These are phyloP conservation scores for Immersiporthe knoxdaviesiana DNA, from an alignment of 2,329 filamentous ascomycete genomes.

Conservation along the genomic window DNA sequence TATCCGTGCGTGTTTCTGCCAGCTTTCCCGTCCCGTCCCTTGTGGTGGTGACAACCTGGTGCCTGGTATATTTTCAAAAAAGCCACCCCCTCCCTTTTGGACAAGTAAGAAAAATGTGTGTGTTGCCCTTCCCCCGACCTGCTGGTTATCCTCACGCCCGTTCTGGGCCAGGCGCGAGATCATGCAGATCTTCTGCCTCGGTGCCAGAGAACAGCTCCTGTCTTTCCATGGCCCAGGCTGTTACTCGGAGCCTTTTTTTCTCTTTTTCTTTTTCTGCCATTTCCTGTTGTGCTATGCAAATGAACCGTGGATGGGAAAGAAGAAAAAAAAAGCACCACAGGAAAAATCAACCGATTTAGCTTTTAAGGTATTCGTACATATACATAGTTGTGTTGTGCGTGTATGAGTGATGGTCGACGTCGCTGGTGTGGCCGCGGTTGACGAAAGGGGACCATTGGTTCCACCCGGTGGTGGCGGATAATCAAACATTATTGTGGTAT, in stretches of 20 bases:
- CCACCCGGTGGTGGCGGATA: conserved; percentile 20
- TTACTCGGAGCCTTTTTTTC: conserved; percentile 16
- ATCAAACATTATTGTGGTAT: conserved; percentile 29
- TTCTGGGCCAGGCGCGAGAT: conserved; percentile 6
- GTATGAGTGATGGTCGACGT: conserved; percentile 14
- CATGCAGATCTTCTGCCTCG: conserved; percentile 27
- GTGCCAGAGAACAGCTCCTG: conserved; percentile 22
- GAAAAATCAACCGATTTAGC: conserved; percentile 25
- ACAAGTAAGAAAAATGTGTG: conserved; percentile 18
- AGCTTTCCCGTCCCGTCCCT: conserved; percentile 8
- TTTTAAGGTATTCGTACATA: conserved; percentile 30
- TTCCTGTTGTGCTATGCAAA: conserved; percentile 30
- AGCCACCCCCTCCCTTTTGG: background rate
- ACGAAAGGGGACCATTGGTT: background rate
- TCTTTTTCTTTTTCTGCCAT: conserved; percentile 16
- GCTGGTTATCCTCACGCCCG: conserved; percentile 21
- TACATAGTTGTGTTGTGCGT: conserved; percentile 20
- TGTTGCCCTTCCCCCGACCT: background rate
- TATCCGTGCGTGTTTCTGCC: conserved; percentile 3
- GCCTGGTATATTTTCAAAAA: background rate
- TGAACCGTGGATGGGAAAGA: conserved; percentile 24
- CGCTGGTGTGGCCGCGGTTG: background rate
- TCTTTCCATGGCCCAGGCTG: conserved; percentile 24
- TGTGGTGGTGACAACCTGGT: conserved; percentile 7
- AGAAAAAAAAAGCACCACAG: conserved; percentile 15